Base-by-base conservation (phyloP, 495 filamentous ascomycete genomes). In the Lichina pygmaea region DNA sequence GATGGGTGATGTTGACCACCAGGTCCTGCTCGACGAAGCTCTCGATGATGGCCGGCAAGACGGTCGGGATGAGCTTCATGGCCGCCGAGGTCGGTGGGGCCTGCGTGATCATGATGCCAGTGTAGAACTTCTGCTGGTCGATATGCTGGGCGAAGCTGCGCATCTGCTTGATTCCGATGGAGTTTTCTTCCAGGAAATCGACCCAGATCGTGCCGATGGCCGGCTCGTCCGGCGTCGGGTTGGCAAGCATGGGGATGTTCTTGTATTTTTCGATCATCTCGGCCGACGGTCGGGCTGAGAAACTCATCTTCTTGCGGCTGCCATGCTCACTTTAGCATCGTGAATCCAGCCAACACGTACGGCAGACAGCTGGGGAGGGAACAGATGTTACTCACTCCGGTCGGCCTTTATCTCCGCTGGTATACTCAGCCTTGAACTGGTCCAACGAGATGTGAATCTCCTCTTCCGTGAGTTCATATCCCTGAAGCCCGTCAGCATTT, bases 1-100 rank as follows among this genome's bases (percentile, higher is more conserved):
- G 89, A 55, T 84, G 83, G 24, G 86, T 95, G 60, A 97, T 97
- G 61, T 97, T 97, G 56, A 95, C 85, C 41, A 97, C 68, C 54
- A 97, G 62, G 62, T 97, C 86, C 62, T 84, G 76, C 63, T 97
- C 91, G 48, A 85, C 67, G 68, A 95, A 97, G 53, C 79, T 78
- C 66, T 97, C 89, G 54, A 93, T 80, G 53, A 80, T 72, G 37
- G 68, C 71, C 60, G 79, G 71, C 54, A 71, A 62, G 51, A 74
- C 71, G 11, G 68, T 68, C 16, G 78, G 75, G 50, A 92, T 73
- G 52, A 82, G 72, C 60, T 81, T 86, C 54, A 91, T 70, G 37
- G 84, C 89, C 30, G 85, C 76, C 6, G 81, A 66, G 0, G 83
- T 86, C 47, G 93, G 78, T 24, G 80, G 65, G n/a, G 73, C 75